Evolutionary conservation across 78 protist species (phyloP).

Genomic region (Mastigamoeba balamuthi): DNA sequence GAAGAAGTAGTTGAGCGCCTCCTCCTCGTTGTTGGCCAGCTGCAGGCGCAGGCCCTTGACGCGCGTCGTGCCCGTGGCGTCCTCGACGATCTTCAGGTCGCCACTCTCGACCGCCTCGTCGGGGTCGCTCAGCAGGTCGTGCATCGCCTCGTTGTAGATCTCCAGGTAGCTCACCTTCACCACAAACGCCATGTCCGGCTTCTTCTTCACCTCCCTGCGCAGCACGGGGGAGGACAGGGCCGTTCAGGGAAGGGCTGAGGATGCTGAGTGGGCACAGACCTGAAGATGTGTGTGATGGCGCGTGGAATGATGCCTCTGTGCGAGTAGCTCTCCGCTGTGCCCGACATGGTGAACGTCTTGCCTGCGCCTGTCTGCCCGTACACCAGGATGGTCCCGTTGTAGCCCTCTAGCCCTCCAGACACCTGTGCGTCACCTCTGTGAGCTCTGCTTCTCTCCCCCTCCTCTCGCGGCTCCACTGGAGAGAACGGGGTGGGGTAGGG

Average conservation of each 20-base stretch:
- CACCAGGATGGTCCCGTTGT: slow-evolving; percentile 32
- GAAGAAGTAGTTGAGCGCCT: slow-evolving; percentile 57
- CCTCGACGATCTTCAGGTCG: slow-evolving; percentile 5
- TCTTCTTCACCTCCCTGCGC: not conserved
- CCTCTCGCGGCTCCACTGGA: too few species aligned
- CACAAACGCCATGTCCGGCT: slow-evolving; percentile 7
- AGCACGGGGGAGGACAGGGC: too few species aligned
- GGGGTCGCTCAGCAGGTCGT: slow-evolving; percentile 27
- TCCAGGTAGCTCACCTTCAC: slow-evolving; percentile 44
- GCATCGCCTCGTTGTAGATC: slow-evolving; percentile 50
- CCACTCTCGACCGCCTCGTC: not conserved
- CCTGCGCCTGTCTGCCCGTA: slow-evolving; percentile 78
- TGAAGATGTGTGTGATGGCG: slow-evolving; percentile 17
- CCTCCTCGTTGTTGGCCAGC: slow-evolving; percentile 41
- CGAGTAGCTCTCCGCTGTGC: slow-evolving; percentile 18
- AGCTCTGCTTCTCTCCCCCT: too few species aligned
- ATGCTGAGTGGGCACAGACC: too few species aligned
- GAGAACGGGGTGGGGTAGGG: too few species aligned
- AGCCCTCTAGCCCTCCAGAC: slow-evolving; percentile 14
- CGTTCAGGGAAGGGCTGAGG: too few species aligned
- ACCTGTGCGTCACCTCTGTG: too few species aligned
- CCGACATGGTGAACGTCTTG: slow-evolving; percentile 51
- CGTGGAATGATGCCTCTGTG: slow-evolving; percentile 49
- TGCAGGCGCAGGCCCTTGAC: slow-evolving; percentile 14
- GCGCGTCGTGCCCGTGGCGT: not conserved